phyloP scores from a whole-genome alignment of 2,329 filamentous ascomycete species.

The Neonectria ditissima region DNA sequence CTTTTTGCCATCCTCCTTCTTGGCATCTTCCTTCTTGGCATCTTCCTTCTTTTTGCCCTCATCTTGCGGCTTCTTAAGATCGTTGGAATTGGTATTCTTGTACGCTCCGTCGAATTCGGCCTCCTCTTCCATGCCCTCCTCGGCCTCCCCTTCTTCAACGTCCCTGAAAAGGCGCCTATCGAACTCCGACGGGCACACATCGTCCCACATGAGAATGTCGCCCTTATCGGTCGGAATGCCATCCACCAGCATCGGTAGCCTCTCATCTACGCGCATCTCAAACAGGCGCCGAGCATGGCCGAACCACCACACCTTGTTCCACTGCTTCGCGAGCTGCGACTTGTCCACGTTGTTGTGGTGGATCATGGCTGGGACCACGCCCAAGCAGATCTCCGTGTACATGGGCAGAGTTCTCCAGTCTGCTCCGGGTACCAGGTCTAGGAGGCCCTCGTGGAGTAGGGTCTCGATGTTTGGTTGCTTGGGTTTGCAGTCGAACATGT shows the following conservation, averaged over 20 bases:
- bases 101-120: background rate
- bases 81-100: background rate
- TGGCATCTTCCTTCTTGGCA: background rate
- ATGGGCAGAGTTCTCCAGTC: constrained; percentile 44
- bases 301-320: constrained; percentile 44
- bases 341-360: constrained; percentile 46
- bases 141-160: background rate
- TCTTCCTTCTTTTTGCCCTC: background rate
- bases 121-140: background rate
- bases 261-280: constrained; percentile 26
- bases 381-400: constrained; percentile 46
- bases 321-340: constrained; percentile 36
- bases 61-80: background rate
- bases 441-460: constrained; percentile 20
- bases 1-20: background rate
- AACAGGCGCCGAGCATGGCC: constrained; percentile 34
- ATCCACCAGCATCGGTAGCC: constrained; percentile 29
- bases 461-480: constrained; percentile 32
- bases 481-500: constrained; percentile 38
- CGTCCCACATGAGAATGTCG: constrained; percentile 35
- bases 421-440: constrained; percentile 21
- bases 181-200: constrained; percentile 40
- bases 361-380: constrained; percentile 45
- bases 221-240: constrained; percentile 35
- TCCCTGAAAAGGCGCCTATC: constrained; percentile 41